Conservation (phyloP, 192 early-diverging fungal species). For the Chytriomyces sp. region DNA sequence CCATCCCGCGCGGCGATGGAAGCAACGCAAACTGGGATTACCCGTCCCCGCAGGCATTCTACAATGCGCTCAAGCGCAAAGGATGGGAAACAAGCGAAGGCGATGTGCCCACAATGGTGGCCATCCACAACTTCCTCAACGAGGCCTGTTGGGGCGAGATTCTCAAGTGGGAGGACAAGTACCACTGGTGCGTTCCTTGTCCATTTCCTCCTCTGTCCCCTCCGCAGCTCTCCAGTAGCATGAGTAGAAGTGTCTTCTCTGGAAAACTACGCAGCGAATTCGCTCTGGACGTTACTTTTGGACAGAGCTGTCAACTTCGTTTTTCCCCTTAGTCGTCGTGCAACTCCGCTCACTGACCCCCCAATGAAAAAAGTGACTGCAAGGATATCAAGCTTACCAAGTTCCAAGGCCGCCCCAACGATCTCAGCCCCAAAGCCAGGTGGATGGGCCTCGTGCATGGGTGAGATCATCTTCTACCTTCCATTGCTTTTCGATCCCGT, state of each 20-base stretch:
- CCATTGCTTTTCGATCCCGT: background rate
- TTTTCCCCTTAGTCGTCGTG: too few species aligned
- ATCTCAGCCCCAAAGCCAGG: conserved; percentile 70
- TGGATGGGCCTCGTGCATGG: conserved; percentile 67
- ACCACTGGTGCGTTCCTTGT: conserved; percentile 37
- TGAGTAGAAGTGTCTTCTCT: too few species aligned
- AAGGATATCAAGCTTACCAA: conserved; percentile 69
- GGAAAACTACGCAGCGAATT: too few species aligned
- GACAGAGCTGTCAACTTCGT: too few species aligned
- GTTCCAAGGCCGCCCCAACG: conserved; percentile 74
- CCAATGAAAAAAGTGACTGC: conserved; percentile 54
- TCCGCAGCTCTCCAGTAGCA: too few species aligned
- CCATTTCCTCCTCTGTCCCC: conserved; percentile 31
- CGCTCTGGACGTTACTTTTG: too few species aligned
- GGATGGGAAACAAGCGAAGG: conserved; percentile 78
- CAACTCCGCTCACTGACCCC: too few species aligned
- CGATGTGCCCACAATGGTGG: conserved; percentile 88
- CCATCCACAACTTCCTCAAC: conserved; percentile 94
- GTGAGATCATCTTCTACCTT: conserved; percentile 36
- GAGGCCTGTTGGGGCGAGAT: conserved; percentile 88
- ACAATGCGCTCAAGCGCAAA: conserved; percentile 93
- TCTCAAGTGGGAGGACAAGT: conserved; percentile 74
- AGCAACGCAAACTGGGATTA: conserved; percentile 79
- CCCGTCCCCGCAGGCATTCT: conserved; percentile 79
- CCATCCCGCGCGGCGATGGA: conserved; percentile 72